phyloP scores from a whole-genome alignment of 352 stramenopile genomes.

The Pythium aquatile region DNA sequence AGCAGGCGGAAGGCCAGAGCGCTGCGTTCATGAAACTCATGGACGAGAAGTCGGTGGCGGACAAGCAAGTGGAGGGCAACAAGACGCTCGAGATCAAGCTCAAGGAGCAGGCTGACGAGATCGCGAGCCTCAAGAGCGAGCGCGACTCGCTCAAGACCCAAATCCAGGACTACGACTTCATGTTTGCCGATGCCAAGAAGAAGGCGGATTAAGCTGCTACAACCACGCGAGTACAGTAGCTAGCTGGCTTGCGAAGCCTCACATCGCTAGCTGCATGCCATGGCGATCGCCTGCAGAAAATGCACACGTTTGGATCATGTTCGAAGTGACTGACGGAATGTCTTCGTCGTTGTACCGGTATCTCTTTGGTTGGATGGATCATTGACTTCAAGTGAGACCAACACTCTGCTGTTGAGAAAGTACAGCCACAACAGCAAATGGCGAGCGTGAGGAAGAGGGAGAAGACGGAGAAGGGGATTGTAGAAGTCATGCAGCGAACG shows the following conservation, averaged over 20 bases:
- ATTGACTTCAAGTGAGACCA: background rate
- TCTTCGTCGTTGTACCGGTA: background rate
- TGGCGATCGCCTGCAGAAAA: too few species aligned
- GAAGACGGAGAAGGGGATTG: too few species aligned
- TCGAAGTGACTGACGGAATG: background rate
- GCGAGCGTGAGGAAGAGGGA: too few species aligned
- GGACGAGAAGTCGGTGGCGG: constrained; percentile 64
- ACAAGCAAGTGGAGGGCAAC: constrained; percentile 45
- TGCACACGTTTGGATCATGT: background rate
- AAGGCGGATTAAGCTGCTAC: constrained; percentile 59
- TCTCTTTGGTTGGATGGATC: too few species aligned
- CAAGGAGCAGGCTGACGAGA: constrained; percentile 39
- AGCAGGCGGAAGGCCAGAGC: constrained; percentile 77
- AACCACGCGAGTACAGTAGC: too few species aligned
- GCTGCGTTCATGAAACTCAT: constrained; percentile 80
- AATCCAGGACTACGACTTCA: constrained; percentile 89
- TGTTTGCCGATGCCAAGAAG: constrained; percentile 88
- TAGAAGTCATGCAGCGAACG: too few species aligned
- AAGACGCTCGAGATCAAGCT: constrained; percentile 50
- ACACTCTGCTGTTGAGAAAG: background rate
- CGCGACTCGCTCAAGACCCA: constrained; percentile 72
- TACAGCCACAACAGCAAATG: too few species aligned
- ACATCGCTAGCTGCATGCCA: too few species aligned
- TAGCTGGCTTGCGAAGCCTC: too few species aligned
- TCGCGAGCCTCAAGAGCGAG: constrained; percentile 54